Conservation (phyloP, 225 moss, liverwort and hornwort genomes). For the Straminergon stramineum region DNA sequence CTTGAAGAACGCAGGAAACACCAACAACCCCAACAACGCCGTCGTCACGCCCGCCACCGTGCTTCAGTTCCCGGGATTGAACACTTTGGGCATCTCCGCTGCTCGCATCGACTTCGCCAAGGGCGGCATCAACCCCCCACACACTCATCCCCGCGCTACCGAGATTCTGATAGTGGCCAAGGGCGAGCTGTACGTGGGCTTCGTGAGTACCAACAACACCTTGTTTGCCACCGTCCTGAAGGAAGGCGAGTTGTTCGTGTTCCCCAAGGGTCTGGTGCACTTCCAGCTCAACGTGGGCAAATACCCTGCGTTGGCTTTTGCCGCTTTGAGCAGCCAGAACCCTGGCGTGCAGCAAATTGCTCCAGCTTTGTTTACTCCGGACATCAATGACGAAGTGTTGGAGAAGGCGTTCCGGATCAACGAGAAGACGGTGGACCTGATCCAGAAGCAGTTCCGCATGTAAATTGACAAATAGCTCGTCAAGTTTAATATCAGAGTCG, state of each 20-base stretch:
- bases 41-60: background rate
- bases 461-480: background rate
- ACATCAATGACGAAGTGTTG: background rate
- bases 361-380: background rate
- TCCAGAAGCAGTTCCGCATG: no score
- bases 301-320: fast-evolving
- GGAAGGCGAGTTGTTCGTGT: no score
- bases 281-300: background rate
- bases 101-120: background rate
- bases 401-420: background rate
- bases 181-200: no score
- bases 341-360: background rate
- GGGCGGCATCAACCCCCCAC: background rate
- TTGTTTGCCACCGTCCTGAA: no score
- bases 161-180: no score
- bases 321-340: background rate
- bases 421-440: no score
- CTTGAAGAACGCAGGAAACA: background rate
- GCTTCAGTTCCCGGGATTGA: background rate
- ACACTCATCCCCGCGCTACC: background rate
- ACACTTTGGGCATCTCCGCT: background rate
- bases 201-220: no score
- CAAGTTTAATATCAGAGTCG: background rate
- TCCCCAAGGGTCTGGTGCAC: no score
- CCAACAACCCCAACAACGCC: background rate